These are phyloP conservation scores for Malus asiatica DNA, from an alignment of 306 rosid genomes.

Conservation along the genomic window DNA sequence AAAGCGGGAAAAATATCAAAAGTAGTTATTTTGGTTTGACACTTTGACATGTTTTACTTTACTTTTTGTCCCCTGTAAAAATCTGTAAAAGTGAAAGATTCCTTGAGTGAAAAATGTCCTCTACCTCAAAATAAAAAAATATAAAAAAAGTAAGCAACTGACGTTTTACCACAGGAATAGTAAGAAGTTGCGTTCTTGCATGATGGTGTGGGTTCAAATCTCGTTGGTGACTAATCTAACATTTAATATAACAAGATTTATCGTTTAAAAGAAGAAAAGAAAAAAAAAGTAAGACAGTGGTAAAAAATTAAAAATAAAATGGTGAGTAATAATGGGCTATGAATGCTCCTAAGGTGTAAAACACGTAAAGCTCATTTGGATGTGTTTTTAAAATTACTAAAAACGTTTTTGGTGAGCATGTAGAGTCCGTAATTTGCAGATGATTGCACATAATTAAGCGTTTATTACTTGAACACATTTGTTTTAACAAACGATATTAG, in stretches of 20 bases:
- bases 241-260: too few relatives aligned
- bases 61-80: slow-evolving; percentile 24
- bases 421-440: neutral
- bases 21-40: slow-evolving; percentile 36
- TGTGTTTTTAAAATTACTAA: too few relatives aligned
- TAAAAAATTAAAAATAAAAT: neutral
- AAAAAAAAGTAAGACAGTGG: neutral
- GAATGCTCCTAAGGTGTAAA: too few relatives aligned
- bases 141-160: too few relatives aligned
- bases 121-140: neutral
- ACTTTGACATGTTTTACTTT: slow-evolving; percentile 31
- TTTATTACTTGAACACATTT: too few relatives aligned
- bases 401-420: too few relatives aligned
- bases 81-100: neutral
- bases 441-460: too few relatives aligned
- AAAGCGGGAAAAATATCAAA: slow-evolving; percentile 30
- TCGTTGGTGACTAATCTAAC: rapidly evolving
- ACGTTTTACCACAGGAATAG: rapidly evolving
- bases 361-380: too few relatives aligned
- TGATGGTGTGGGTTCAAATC: too few relatives aligned
- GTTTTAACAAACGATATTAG: too few relatives aligned
- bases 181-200: rapidly evolving
- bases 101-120: neutral
- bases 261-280: too few relatives aligned
- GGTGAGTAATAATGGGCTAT: neutral